phyloP scores from a whole-genome alignment of 805 yeast species.

The Lachancea waltii region DNA sequence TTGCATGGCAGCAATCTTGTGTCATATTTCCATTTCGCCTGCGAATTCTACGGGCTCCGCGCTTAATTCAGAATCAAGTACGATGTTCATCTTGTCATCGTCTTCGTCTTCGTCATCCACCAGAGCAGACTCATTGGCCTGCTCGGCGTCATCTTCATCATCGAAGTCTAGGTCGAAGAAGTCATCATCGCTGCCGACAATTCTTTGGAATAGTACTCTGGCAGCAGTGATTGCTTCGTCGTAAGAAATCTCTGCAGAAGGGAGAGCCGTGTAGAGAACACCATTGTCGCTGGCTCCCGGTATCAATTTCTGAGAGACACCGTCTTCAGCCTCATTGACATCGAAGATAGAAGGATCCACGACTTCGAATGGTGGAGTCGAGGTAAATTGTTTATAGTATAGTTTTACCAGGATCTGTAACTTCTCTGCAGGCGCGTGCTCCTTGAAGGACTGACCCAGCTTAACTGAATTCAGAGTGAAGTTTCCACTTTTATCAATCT shows the following conservation, averaged over 20 bases:
- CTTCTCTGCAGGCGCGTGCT: slow-evolving; percentile 76
- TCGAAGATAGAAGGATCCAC: slow-evolving; percentile 39
- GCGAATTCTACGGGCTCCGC: slow-evolving; percentile 36
- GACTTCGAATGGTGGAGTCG: slow-evolving; percentile 51
- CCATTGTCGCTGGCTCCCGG: slow-evolving; percentile 43
- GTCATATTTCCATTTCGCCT: slow-evolving; percentile 35
- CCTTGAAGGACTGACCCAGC: slow-evolving; percentile 77
- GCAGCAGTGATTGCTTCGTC: slow-evolving; percentile 87
- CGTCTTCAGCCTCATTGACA: slow-evolving; percentile 28
- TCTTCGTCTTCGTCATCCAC: slow-evolving; percentile 31
- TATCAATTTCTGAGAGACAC: slow-evolving; percentile 14
- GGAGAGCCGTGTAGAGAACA: slow-evolving; percentile 53
- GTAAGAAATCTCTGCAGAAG: slow-evolving; percentile 80
- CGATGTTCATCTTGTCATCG: slow-evolving; percentile 24
- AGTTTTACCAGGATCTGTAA: slow-evolving; percentile 55
- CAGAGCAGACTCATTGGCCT: slow-evolving; percentile 30
- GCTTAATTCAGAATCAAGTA: slow-evolving; percentile 15
- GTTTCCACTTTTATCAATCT: slow-evolving; percentile 50
- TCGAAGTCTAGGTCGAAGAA: slow-evolving; percentile 95
- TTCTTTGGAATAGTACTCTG: slow-evolving; percentile 60
- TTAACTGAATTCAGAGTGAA: slow-evolving; percentile 74
- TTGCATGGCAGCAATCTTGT: neutral
- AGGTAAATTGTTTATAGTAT: slow-evolving; percentile 52
- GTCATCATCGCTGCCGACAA: slow-evolving; percentile 92
- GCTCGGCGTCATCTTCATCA: slow-evolving; percentile 72